Base-by-base conservation (phyloP, 2,329 filamentous ascomycete genomes). In the Calonectria hawksworthii region DNA sequence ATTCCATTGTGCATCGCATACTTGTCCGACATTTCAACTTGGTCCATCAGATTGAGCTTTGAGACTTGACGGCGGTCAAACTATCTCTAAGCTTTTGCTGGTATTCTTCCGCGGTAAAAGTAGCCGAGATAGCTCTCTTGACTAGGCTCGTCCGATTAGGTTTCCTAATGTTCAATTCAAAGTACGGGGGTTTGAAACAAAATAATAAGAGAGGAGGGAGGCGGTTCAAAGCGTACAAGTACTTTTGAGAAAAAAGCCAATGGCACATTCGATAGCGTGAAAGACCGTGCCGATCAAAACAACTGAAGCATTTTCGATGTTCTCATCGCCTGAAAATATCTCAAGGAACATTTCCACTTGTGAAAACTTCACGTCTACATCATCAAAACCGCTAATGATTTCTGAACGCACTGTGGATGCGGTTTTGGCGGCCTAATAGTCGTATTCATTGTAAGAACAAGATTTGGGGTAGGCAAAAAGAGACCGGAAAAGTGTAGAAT, bases 221-320 rank as follows among this genome's bases (percentile, higher is more conserved):
- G 28, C 3, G 14, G 21, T 7, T 6, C 13, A 28, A 51, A 16
- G 56, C 65, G 21, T 34, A 69, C 71, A 63, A 26, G 61, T 66
- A 36, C 63, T 69, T 26, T 56, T 70, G 16, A 74, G 44, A 23
- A 74, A 74, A 28, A 74, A 74, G 8, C 67, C 72, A 61, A 74
- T 70, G 1, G 66, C 72, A 21, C 38, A 30, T 23, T 74, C 72
- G 13, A 70, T 51, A 5, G 72, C 67, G 6, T 65, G 21, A 6
- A 74, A 38, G 5, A 51, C 50, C 1, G 59, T 18, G 18, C 54
- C 67, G 4, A 28, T 61, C 4, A 74, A 28, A 3, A 61, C 51
- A 2, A 67, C n/a, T 8, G 67, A 47, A 3, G 56, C 56, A 14
- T 44, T 61, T 9, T 32, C 26, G 7, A 74, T 66, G 18, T 41